Evolutionary conservation across 2,329 filamentous ascomycete genomes (phyloP), one percentile per base, ranked within the genome.

Genomic region (Hirsutella minnesotensis): DNA sequence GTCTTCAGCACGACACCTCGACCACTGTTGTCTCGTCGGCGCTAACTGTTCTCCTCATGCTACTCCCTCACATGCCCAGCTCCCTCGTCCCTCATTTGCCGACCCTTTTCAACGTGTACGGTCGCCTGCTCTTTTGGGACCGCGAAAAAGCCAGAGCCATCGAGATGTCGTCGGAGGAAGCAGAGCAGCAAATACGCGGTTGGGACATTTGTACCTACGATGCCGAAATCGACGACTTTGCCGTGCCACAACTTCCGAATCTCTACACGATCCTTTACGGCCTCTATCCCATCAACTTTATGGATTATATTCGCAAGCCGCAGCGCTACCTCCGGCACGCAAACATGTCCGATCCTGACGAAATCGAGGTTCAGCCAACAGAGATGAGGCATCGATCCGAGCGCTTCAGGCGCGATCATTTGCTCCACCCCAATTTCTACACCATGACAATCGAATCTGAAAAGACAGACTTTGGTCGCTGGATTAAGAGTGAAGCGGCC

Each of bases 211-310:
- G 76, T 31, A 58, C 70, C 7, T 79, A 77, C 47, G 70, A 78
- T 5, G 67, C 77, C n/a, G 77, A 81, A 29, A 66, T 70, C 10
- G 75, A 83, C 42, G 76, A 77, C 35, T 69, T 72, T 5, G 66
- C 72, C 3, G 75, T 86, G 3, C 77, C 80, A 5, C 80, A 86
- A 46, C 69, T 90, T 2, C 63, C 80, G 42, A 77, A 81, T 51
- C 89, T 86, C 59, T 92, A 88, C 53, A 89, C 84, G 3, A 81
- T 88, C 21, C 68, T 92, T 1, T 92, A 92, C 51, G 86, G 86
- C 0, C 65, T 92, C 4, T 92, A 90, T 49, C 86, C 86, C 2
- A 76, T 90, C 55, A 90, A 90, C 57, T 87, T 92, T 52, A 83
- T 87, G 76, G 83, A 82, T 59, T 92, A 90, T 56, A 83, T 92